Evolutionary conservation across 768 basidiomycete species (phyloP), one percentile per base, ranked within the genome.

Genomic region (Tulasnella sp.): DNA sequence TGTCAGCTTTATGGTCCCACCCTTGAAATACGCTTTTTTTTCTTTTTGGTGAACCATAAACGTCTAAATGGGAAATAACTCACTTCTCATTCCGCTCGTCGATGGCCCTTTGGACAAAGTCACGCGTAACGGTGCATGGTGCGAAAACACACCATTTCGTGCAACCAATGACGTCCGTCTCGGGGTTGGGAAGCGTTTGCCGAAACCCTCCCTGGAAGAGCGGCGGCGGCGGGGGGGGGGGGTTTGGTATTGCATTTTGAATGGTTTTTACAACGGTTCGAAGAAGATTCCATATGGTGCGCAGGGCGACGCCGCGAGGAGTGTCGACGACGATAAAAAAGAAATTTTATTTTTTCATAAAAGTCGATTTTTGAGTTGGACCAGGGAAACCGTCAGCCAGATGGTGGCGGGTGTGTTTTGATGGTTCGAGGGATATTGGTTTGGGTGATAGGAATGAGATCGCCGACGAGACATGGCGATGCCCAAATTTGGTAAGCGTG

Each of bases 111-210:
- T 81, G 75, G 50, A 88, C 85, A 53, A 76, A 69, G 29, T 74
- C 69, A 5, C 78, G 79, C 2, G 84, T 76, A 1, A 79, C 73
- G 12, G 70, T 70, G 15, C 74, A 72, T 27, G 72, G 71, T 59
- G 78, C 75, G 73, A 90, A 90, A 12, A 87, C 79, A 68, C 87
- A 90, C 87, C 86, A 92, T 67, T 92, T 92, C 2, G 90, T 92
- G 1, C 84, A 86, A 44, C 86, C 84, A 24, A 90, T 62, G 9
- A 85, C 75, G 2, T 70, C 65, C 15, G 34, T 7, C 38, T 72
- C 66, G 27, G 75, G 66, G 29, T 70, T 62, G 27, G 73, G 68
- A 17, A 80, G 69, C 11, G 76, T 73, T 62, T 71, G 25, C 43
- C 77, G 77, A 70, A 85, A 86, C 68, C 84, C 80, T 11, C 87